These are phyloP conservation scores for Bruguiera hainesii DNA, from an alignment of 441 rosid species.

Conservation along the genomic window DNA sequence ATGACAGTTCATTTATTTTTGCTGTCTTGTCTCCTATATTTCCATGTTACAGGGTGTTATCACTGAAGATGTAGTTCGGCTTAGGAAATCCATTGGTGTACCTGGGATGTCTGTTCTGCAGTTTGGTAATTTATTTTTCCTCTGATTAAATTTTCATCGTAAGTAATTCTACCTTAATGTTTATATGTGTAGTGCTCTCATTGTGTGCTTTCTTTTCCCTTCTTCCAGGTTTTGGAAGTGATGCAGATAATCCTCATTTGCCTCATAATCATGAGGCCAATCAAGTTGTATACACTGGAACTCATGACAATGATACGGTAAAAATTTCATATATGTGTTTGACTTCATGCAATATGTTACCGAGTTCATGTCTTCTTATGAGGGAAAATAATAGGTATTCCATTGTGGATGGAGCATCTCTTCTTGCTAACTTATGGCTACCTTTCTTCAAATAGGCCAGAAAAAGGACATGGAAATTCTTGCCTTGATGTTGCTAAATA, in stretches of 20 bases:
- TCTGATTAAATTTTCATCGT: constrained; percentile 4
- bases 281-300: constrained; percentile 95
- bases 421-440: not conserved
- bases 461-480: not conserved
- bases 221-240: constrained; percentile 76
- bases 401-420: not conserved
- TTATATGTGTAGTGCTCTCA: constrained; percentile 1
- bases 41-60: constrained; percentile 71
- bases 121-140: constrained; percentile 55
- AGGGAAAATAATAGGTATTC: not conserved
- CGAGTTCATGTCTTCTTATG: not conserved
- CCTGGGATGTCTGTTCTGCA: constrained; percentile 99
- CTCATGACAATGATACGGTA: constrained; percentile 98
- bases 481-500: not conserved
- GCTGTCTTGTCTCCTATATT: constrained; percentile 3
- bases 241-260: constrained; percentile 82
- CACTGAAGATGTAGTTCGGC: constrained; percentile 84
- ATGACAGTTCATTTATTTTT: not conserved
- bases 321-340: constrained; percentile 14
- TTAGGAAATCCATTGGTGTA: constrained; percentile 79
- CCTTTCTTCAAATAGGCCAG: not conserved
- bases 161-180: constrained; percentile 6
- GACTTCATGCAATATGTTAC: not conserved
- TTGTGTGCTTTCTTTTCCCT: constrained; percentile 6
- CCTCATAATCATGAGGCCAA: constrained; percentile 89